Percentiles rank a stretch among this genome's conserved stretches.
These are phyloP conservation scores for Rhododendron griersonianum DNA, from an alignment of 148 eudicot genomes.

Conservation along the genomic window DNA sequence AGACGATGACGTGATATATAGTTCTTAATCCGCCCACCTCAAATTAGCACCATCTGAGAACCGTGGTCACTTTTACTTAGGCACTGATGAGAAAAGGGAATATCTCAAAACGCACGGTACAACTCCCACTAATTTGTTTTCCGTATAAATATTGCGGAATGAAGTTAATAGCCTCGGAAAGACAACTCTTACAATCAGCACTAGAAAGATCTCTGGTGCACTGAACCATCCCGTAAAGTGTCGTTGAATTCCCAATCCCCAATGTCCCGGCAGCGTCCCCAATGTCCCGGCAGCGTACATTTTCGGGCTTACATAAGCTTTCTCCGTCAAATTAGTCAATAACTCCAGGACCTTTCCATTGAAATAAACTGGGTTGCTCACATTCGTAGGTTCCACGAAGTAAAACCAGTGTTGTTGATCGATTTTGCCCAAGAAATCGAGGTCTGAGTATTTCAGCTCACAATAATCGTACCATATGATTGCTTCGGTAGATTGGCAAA, in stretches of 20 bases:
- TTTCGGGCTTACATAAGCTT: not conserved
- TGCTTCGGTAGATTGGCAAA: constrained; percentile 12
- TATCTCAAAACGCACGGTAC: not conserved
- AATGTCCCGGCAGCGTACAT: not conserved
- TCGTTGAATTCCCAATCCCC: not conserved
- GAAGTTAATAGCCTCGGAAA: not conserved
- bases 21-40: not conserved
- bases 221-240: not conserved
- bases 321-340: not conserved
- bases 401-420: not conserved
- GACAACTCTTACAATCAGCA: not conserved
- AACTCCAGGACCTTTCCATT: not conserved
- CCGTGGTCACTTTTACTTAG: not conserved
- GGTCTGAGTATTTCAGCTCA: not conserved
- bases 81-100: not conserved
- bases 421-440: not conserved
- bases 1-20: not conserved
- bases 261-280: not conserved
- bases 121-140: not conserved
- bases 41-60: not conserved
- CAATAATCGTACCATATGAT: not conserved
- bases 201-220: not conserved
- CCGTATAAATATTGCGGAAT: not conserved
- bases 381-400: accelerated
- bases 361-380: not conserved